Conservation (phyloP, 768 basidiomycete species). For the Rubroboletus satanas region DNA sequence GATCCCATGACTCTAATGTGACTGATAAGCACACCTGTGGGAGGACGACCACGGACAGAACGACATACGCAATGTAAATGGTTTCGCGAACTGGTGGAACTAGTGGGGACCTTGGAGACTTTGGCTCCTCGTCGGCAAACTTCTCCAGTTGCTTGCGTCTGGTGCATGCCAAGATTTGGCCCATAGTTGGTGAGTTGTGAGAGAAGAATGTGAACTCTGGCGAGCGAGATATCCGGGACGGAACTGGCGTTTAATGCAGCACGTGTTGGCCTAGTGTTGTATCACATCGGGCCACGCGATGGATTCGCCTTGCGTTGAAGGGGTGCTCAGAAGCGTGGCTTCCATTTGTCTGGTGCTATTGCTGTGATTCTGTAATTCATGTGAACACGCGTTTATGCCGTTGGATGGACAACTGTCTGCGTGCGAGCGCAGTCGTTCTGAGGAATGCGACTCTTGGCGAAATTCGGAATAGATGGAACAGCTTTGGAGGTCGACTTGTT, state of each 20-base stretch:
- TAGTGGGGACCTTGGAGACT: slow-evolving; percentile 15
- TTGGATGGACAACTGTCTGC: slow-evolving; percentile 5
- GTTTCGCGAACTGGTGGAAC: slow-evolving; percentile 22
- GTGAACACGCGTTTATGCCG: slow-evolving; percentile 20
- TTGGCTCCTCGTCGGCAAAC: slow-evolving; percentile 27
- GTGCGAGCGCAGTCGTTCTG: neutral
- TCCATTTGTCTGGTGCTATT: slow-evolving; percentile 14
- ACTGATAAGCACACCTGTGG: slow-evolving; percentile 23
- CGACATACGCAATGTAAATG: slow-evolving; percentile 28
- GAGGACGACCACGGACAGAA: neutral
- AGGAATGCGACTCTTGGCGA: slow-evolving; percentile 8
- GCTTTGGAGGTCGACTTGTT: neutral
- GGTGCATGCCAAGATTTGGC: slow-evolving; percentile 26
- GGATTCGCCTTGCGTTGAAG: slow-evolving; percentile 25
- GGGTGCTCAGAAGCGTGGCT: slow-evolving; percentile 26
- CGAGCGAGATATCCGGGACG: slow-evolving; percentile 25
- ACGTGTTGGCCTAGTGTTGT: slow-evolving; percentile 28
- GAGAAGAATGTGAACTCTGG: slow-evolving; percentile 12
- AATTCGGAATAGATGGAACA: slow-evolving; percentile 7
- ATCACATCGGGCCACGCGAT: slow-evolving; percentile 27
- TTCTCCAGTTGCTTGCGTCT: slow-evolving; percentile 25
- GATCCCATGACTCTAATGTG: slow-evolving; percentile 32
- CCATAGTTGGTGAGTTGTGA: slow-evolving; percentile 25
- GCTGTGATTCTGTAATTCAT: slow-evolving; percentile 20
- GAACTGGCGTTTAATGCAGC: slow-evolving; percentile 25